These are phyloP conservation scores for Phytophthora vignae DNA, from an alignment of 352 stramenopile species.

Conservation along the genomic window DNA sequence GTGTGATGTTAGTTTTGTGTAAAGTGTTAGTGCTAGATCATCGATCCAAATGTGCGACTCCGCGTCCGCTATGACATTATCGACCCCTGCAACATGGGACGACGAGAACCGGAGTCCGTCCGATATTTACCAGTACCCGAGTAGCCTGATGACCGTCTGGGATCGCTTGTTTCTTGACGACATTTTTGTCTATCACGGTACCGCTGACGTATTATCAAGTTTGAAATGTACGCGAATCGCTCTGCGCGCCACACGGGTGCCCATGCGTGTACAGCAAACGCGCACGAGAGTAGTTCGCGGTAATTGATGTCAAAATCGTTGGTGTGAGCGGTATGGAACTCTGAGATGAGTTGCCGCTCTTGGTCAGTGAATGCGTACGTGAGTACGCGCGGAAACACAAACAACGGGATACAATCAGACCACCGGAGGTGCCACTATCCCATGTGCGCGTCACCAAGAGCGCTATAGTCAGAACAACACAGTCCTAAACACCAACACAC, in stretches of 20 bases:
- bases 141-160: background rate
- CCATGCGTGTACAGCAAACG: background rate
- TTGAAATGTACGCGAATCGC: background rate
- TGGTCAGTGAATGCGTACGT: background rate
- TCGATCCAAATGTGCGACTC: background rate
- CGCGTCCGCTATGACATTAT: background rate
- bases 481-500: too few relatives aligned
- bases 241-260: background rate
- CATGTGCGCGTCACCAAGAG: too few relatives aligned
- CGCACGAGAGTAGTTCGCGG: background rate
- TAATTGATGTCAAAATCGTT: background rate
- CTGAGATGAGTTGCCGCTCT: background rate
- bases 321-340: background rate
- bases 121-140: background rate
- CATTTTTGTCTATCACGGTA: too few relatives aligned
- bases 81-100: background rate
- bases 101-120: background rate
- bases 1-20: background rate
- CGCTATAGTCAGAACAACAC: too few relatives aligned
- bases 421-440: too few relatives aligned
- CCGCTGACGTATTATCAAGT: too few relatives aligned
- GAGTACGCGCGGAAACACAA: background rate
- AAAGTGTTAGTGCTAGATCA: background rate
- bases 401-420: too few relatives aligned
- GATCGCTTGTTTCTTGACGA: background rate